Percentiles rank a stretch among this genome's conserved stretches.
Conservation (phyloP, 2,329 filamentous ascomycete species). For the Cladosporium austrohemisphaericum region DNA sequence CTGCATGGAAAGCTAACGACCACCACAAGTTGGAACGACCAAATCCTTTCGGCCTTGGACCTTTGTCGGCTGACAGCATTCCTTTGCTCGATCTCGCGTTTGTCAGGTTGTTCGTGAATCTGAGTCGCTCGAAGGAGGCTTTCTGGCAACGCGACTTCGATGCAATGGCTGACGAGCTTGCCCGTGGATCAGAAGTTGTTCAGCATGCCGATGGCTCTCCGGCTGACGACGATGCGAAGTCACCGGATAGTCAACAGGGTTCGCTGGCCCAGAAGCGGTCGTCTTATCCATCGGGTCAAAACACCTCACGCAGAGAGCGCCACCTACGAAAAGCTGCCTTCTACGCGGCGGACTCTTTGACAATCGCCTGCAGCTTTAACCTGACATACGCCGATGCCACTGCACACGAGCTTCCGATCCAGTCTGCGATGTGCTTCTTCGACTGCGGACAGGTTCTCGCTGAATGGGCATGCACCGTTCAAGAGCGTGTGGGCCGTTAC, state of each 20-base stretch:
- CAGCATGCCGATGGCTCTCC: conserved; percentile 59
- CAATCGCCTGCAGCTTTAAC: conserved; percentile 81
- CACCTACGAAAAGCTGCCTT: conserved; percentile 92
- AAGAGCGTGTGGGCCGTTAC: conserved; percentile 88
- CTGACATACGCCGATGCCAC: conserved; percentile 81
- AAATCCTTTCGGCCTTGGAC: conserved; percentile 76
- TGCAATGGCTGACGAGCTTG: conserved; percentile 82
- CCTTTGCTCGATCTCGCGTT: conserved; percentile 89
- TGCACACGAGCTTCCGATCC: conserved; percentile 79
- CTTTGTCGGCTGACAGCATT: conserved; percentile 84
- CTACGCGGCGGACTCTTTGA: conserved; percentile 86
- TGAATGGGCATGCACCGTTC: conserved; percentile 89
- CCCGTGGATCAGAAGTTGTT: conserved; percentile 69
- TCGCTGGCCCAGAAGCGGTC: conserved; percentile 13
- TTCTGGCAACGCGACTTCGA: conserved; percentile 95
- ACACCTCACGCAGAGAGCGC: conserved; percentile 71
- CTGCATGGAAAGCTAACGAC: conserved; percentile 83
- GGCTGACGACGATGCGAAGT: conserved; percentile 1
- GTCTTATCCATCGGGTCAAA: conserved; percentile 32
- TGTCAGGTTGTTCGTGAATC: conserved; percentile 85
- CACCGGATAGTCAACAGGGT: conserved; percentile 12
- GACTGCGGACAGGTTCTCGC: conserved; percentile 92
- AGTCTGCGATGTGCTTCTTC: conserved; percentile 87
- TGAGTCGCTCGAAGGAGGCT: conserved; percentile 86
- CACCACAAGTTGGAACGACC: conserved; percentile 79